These are phyloP conservation scores for Liriodendron chinense DNA, from an alignment of 164 flowering plant species.

Conservation along the genomic window DNA sequence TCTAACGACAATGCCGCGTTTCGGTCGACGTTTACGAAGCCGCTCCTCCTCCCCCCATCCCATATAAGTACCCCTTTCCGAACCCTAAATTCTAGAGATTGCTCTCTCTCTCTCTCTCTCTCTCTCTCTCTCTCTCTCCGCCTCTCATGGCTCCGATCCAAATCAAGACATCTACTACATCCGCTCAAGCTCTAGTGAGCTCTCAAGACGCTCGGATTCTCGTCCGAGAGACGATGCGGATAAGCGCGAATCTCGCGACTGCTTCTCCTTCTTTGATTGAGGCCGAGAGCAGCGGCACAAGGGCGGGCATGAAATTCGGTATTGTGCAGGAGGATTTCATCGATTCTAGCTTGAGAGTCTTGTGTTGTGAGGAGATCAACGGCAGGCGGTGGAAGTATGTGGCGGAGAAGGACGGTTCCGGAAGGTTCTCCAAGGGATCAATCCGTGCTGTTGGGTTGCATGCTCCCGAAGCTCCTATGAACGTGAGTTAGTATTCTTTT, in stretches of 20 bases:
- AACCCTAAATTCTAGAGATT: not conserved
- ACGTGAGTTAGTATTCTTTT: slow-evolving; percentile 35
- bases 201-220: slow-evolving; percentile 62
- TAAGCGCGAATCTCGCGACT: slow-evolving; percentile 79
- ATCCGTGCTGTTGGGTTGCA: slow-evolving; percentile 72
- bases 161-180: slow-evolving; percentile 9
- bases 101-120: not conserved
- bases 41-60: not conserved
- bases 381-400: slow-evolving; percentile 79
- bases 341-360: slow-evolving; percentile 61
- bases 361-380: slow-evolving; percentile 81
- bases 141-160: slow-evolving; percentile 12
- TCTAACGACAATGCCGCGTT: slow-evolving; percentile 5
- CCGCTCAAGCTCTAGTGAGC: slow-evolving; percentile 22
- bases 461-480: slow-evolving; percentile 58
- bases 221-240: slow-evolving; percentile 79
- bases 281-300: slow-evolving; percentile 12
- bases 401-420: slow-evolving; percentile 38
- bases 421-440: slow-evolving; percentile 42
- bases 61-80: not conserved
- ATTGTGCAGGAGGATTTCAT: slow-evolving; percentile 41
- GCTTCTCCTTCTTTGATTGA: slow-evolving; percentile 20
- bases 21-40: not conserved
- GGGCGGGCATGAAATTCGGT: slow-evolving; percentile 28
- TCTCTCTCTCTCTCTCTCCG: not conserved